Conservation (phyloP, 2,329 filamentous ascomycete genomes). For the Decorospora gaudefroyi region DNA sequence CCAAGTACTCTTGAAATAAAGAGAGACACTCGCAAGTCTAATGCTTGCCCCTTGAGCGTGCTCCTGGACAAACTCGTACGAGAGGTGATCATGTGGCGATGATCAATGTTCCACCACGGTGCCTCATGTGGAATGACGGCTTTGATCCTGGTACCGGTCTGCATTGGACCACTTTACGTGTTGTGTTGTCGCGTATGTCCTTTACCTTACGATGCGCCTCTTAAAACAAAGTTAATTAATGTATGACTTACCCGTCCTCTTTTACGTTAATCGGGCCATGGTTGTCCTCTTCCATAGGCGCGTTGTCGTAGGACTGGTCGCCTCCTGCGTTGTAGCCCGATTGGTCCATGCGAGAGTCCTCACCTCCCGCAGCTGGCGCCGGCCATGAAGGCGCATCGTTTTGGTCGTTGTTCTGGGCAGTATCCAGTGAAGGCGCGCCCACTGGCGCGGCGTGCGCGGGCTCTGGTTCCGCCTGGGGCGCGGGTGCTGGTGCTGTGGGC, state of each 20-base stretch:
- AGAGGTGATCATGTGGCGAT: slow-evolving; percentile 3
- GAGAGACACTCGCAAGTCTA: slow-evolving; percentile 3
- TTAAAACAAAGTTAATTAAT: slow-evolving; percentile 12
- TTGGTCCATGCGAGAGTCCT: slow-evolving; percentile 41
- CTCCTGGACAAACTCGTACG: slow-evolving; percentile 6
- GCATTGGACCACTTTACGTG: not conserved
- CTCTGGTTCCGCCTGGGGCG: slow-evolving; percentile 28
- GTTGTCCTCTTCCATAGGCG: slow-evolving; percentile 48
- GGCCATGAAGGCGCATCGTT: slow-evolving; percentile 26
- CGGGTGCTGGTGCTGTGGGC: slow-evolving; percentile 31
- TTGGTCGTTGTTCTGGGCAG: slow-evolving; percentile 18
- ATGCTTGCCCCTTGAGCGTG: slow-evolving; percentile 5
- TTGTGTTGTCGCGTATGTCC: slow-evolving; percentile 1
- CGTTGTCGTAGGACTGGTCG: slow-evolving; percentile 39
- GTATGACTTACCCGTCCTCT: slow-evolving; percentile 80
- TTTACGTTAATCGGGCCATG: slow-evolving; percentile 70
- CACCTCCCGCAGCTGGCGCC: slow-evolving; percentile 24
- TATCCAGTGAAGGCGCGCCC: slow-evolving; percentile 25
- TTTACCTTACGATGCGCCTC: slow-evolving; percentile 35
- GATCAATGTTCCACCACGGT: slow-evolving; percentile 4
- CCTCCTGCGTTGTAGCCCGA: slow-evolving; percentile 38
- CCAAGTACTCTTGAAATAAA: slow-evolving; percentile 9
- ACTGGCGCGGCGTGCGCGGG: slow-evolving; percentile 24
- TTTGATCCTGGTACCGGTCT: slow-evolving; percentile 4
- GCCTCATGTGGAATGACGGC: slow-evolving; percentile 1